Base-by-base conservation (phyloP, 441 rosid species). In the Gossypium trilobum region DNA sequence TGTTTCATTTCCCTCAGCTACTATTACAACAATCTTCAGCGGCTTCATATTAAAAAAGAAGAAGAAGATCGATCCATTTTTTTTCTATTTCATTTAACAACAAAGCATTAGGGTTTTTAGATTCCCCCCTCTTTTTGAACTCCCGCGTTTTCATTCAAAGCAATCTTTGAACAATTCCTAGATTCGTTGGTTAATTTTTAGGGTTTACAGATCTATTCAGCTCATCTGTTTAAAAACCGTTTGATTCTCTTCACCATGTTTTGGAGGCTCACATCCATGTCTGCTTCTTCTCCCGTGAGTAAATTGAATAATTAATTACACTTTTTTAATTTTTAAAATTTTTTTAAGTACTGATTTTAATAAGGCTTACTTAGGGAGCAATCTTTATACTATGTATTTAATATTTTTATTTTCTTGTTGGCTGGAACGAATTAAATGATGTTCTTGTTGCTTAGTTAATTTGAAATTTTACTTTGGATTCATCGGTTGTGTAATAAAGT, bases 271-370 rank as follows among this genome's bases (percentile, higher is more conserved):
- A 80, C 93, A 5, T 72, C 91, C 78, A 83, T 92, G 73, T 90
- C 97, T 44, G 83, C 95, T 5, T 84, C 95, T 22, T 92, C 96
- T 77, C 93, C 97, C 42, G 97, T 92, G 70, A 88, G 93, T 81
- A 8, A 9, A 55, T 55, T 51, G 56, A 48, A 48, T 48, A 50
- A 50, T 50, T 50, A 50, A 50, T 50, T 54, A 27, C 55, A 4
- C 2, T 50, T 0, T 1, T 61, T 51, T n/a, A 13, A 51, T 14
- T 51, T 48, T 36, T 1, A 11, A 44, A 8, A 0, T 4, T 56
- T 63, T 42, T 58, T 36, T 10, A 2, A 22, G 13, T 20, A 25
- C 22, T 11, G 33, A 42, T 42, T 17, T 64, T 23, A 0, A 10
- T 20, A 10, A 42, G 14, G 17, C 13, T 19, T 39, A 39, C 51